Conservation (phyloP, 768 basidiomycete species). For the Thelephora ganbajun region DNA sequence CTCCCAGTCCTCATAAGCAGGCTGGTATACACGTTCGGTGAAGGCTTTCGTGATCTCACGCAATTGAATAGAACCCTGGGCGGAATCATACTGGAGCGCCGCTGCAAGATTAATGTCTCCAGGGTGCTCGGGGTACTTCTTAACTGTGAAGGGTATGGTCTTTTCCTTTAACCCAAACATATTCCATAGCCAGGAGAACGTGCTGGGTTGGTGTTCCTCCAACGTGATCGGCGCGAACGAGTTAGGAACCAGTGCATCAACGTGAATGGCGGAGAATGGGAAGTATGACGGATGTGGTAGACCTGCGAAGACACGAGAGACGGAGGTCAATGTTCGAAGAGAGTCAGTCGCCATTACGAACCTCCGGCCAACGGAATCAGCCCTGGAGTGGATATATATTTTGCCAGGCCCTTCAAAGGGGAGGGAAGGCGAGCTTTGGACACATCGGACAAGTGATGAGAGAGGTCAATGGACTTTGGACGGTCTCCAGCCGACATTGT, state of each 20-base stretch:
- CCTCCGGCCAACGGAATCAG: conserved; percentile 59
- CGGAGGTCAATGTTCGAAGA: not conserved
- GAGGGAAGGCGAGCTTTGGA: conserved; percentile 33
- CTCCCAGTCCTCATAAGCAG: conserved; percentile 46
- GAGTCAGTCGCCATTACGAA: conserved; percentile 13
- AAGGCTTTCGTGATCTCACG: conserved; percentile 45
- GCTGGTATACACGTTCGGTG: conserved; percentile 35
- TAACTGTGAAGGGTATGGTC: conserved; percentile 34
- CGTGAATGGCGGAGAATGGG: conserved; percentile 50
- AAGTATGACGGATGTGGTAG: conserved; percentile 57
- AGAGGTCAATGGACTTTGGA: conserved; percentile 45
- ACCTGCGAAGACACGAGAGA: conserved; percentile 22
- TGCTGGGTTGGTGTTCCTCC: conserved; percentile 13
- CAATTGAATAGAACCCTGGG: conserved; percentile 41
- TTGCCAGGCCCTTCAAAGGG: conserved; percentile 54
- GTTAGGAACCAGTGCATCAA: conserved; percentile 35
- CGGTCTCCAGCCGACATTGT: conserved; percentile 21
- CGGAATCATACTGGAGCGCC: conserved; percentile 55
- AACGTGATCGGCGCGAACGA: conserved; percentile 28
- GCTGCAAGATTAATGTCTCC: conserved; percentile 43
- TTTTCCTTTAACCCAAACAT: conserved; percentile 32
- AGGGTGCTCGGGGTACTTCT: conserved; percentile 38
- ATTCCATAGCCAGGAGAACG: conserved; percentile 46
- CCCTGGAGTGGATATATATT: conserved; percentile 40
- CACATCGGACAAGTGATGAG: conserved; percentile 54